Evolutionary conservation across 2,329 filamentous ascomycete genomes (phyloP).

Genomic region (Trichoderma atrobrunneum): DNA sequence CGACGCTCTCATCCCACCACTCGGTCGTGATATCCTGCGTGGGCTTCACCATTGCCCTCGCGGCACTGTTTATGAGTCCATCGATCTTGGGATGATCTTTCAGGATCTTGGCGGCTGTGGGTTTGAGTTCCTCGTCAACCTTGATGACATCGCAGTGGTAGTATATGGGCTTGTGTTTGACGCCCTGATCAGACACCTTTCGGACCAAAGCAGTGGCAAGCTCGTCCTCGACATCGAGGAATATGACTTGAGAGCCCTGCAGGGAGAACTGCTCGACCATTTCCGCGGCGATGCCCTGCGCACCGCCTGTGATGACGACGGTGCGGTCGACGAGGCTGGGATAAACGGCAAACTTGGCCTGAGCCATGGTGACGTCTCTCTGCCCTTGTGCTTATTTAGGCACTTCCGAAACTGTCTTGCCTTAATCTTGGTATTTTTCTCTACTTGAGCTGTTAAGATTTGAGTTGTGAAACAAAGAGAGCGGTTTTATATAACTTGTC

Average conservation of each 20-base stretch:
- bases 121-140: slow-evolving; percentile 31
- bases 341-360: slow-evolving; percentile 35
- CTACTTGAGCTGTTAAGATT: not conserved
- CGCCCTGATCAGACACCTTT: slow-evolving; percentile 21
- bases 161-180: slow-evolving; percentile 35
- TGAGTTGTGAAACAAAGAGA: not conserved
- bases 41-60: slow-evolving; percentile 32
- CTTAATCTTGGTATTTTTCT: not conserved
- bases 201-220: slow-evolving; percentile 29
- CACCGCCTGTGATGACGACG: slow-evolving; percentile 46
- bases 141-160: slow-evolving; percentile 43
- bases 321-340: slow-evolving; percentile 40
- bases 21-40: slow-evolving; percentile 39
- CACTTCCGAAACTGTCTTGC: not conserved
- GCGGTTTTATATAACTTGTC: not conserved
- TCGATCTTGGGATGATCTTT: slow-evolving; percentile 51
- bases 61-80: slow-evolving; percentile 83
- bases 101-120: slow-evolving; percentile 34
- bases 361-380: not conserved
- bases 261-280: slow-evolving; percentile 44
- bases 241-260: slow-evolving; percentile 44
- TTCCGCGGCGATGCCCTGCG: slow-evolving; percentile 46
- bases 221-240: slow-evolving; percentile 36
- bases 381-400: not conserved
- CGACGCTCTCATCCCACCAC: slow-evolving; percentile 43